Base-by-base conservation (phyloP, 2,329 filamentous ascomycete genomes). In the Ophiostoma himal-ulmi region DNA sequence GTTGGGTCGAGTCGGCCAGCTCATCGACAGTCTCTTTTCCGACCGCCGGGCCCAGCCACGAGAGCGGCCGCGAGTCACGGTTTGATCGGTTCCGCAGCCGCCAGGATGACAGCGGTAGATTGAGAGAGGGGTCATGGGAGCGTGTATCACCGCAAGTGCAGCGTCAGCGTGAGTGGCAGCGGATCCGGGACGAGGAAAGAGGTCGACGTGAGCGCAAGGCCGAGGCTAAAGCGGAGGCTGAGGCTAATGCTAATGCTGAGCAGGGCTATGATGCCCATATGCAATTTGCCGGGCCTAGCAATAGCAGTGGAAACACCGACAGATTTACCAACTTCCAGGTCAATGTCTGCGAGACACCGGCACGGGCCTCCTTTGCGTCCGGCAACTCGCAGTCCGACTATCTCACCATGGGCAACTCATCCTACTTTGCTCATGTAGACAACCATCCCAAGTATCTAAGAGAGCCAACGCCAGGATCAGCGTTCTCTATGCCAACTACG, bases 121-220 rank as follows among this genome's bases (percentile, higher is more conserved):
- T 67, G 0, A 67, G 72, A 14, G 36, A 69, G 7, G 67, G 70
- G 1, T 73, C 71, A 8, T 73, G 70, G 69, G 70, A 71, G 36
- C 72, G 72, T 14, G 17, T 72, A 13, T 72, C 71, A 41, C 72
- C 72, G 30, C 22, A 44, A n/a, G 37, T 70, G 44, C 54, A 67
- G 62, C 48, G 34, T 37, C 48, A 68, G 17, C 69, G 62, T 2
- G 62, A 36, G 39, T 52, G 64, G 68, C 67, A 69, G 39, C 66
- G 65, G 52, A 39, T 62, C 10, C 62, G 62, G 30, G 62, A 67
- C 14, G 67, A 68, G 26, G 62, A 68, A 65, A 54, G 41, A 4
- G 36, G 69, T 4, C n/a, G 41, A n/a, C 39, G 20, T 10, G 20
- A 66, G 68, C 54, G 41, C 13, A 26, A 36, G 17, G 52, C 17